Evolutionary conservation across 1,284 basidiomycete species (phyloP).

Genomic region (Leccinum subatratum): DNA sequence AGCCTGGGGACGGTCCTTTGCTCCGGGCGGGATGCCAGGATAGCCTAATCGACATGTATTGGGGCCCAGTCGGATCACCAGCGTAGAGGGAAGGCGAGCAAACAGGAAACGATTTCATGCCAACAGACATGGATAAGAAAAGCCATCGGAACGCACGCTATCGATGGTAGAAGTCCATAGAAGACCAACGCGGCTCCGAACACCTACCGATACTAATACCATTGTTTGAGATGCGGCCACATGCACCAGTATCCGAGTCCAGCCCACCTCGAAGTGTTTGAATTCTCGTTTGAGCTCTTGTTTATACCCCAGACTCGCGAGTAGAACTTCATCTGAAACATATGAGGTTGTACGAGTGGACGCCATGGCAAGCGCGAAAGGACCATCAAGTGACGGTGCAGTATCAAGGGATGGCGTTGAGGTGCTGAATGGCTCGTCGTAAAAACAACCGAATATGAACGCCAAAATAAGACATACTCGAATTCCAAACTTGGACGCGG

Average conservation of each 20-base stretch:
- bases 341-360: background rate
- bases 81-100: conserved; percentile 2
- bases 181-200: conserved; percentile 38
- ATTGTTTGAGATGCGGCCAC: background rate
- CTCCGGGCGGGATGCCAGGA: conserved; percentile 73
- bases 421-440: background rate
- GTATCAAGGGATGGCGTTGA: background rate
- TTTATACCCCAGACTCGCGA: conserved; percentile 39
- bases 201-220: conserved; percentile 16
- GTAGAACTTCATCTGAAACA: conserved; percentile 29
- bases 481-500: background rate
- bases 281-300: conserved; percentile 41
- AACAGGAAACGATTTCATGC: conserved; percentile 8
- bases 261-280: conserved; percentile 20
- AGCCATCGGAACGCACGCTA: conserved; percentile 28
- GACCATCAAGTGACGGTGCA: background rate
- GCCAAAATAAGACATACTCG: background rate
- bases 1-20: conserved; percentile 67
- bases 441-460: background rate
- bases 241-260: background rate
- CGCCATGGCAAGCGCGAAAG: conserved; percentile 1
- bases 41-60: conserved; percentile 51
- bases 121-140: background rate
- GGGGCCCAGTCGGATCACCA: background rate
- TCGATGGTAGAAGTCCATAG: conserved; percentile 41